phyloP scores from a whole-genome alignment of 2,329 filamentous ascomycete species.

The Aspergillus caelatus region DNA sequence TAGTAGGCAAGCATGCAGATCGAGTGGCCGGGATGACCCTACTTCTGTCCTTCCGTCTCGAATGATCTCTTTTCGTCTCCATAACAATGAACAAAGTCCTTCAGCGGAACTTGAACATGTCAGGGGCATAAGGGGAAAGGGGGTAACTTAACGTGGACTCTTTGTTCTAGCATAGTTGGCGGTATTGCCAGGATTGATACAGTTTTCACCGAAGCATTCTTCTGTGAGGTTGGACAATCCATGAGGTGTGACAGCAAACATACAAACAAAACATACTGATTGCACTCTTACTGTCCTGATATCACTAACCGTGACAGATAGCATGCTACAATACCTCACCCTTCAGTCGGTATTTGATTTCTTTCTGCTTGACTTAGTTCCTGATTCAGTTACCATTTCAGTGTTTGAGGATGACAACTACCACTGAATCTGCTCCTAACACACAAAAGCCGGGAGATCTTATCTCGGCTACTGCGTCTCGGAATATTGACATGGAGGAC shows the following conservation, averaged over 20 bases:
- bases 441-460: slow-evolving; percentile 5
- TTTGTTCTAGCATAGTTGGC: not conserved
- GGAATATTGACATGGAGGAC: slow-evolving; percentile 11
- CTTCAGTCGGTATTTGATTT: not conserved
- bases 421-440: not conserved
- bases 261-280: not conserved
- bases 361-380: not conserved
- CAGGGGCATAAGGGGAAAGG: not conserved
- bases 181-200: not conserved
- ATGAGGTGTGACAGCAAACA: not conserved
- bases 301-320: not conserved
- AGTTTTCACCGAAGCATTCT: not conserved
- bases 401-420: not conserved
- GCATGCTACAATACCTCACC: not conserved
- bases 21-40: not conserved
- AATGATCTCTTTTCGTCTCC: not conserved
- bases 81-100: not conserved
- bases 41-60: not conserved
- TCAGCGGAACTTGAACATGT: not conserved
- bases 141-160: not conserved
- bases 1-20: not conserved
- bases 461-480: not conserved
- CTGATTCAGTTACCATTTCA: not conserved
- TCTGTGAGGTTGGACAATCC: not conserved
- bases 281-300: not conserved